Conservation (phyloP, 1,284 basidiomycete genomes). For the Heimioporus retisporus region DNA sequence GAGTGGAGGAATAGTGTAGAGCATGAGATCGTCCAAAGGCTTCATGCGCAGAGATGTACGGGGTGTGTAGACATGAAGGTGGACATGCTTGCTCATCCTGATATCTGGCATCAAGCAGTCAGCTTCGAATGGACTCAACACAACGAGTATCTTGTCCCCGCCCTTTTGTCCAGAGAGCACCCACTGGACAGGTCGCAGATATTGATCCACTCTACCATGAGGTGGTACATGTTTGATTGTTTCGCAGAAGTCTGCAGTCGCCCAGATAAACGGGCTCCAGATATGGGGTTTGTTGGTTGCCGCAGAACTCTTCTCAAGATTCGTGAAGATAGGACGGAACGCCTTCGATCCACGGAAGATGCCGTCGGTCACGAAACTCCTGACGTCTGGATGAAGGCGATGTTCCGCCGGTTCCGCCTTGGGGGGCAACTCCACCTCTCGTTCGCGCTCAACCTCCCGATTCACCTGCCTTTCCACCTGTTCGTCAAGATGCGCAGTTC, state of each 20-base stretch:
- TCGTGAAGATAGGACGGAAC: neutral
- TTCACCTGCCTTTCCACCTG: slow-evolving; percentile 42
- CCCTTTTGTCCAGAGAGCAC: neutral
- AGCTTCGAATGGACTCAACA: neutral
- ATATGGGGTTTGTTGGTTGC: neutral
- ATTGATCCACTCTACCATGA: slow-evolving; percentile 30
- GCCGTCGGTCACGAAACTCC: neutral
- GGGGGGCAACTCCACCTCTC: slow-evolving; percentile 46
- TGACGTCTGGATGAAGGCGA: neutral
- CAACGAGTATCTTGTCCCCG: neutral
- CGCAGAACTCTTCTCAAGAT: neutral
- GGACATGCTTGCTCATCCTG: neutral
- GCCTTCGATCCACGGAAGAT: neutral
- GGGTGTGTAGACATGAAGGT: neutral
- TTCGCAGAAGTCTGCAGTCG: neutral
- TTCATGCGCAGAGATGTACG: no score
- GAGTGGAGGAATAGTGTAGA: no score
- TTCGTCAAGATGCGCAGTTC: slow-evolving; percentile 43
- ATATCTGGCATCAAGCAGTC: neutral
- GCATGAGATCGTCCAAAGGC: no score
- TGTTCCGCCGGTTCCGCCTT: slow-evolving; percentile 20
- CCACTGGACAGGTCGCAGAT: slow-evolving; percentile 13
- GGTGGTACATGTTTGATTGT: neutral
- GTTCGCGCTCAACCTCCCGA: slow-evolving; percentile 51
- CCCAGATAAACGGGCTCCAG: neutral